These are phyloP conservation scores for Ophiocordyceps robertsii DNA, from an alignment of 2,329 filamentous ascomycete species.

Conservation along the genomic window DNA sequence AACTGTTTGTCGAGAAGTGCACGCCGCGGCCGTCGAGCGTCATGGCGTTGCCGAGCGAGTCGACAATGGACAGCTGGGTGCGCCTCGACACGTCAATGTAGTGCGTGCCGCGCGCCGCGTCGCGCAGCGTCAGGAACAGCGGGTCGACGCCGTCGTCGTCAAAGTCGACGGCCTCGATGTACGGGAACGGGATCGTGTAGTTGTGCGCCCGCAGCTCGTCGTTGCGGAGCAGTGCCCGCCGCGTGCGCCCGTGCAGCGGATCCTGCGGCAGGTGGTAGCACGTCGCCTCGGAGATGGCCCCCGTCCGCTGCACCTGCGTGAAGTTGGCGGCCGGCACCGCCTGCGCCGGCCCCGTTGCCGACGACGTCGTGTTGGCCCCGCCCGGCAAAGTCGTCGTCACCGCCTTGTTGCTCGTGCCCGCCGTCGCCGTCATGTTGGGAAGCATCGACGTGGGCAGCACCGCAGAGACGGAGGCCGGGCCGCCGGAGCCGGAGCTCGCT, in stretches of 20 bases:
- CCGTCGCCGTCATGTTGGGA: background rate
- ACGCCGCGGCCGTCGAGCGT: slow-evolving; percentile 18
- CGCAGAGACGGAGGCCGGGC: background rate
- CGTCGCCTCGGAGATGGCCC: slow-evolving; percentile 11
- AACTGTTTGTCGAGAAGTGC: slow-evolving; percentile 19
- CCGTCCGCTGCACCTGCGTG: slow-evolving; percentile 17
- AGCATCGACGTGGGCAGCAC: background rate
- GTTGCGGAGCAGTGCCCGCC: slow-evolving; percentile 18
- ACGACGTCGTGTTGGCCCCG: slow-evolving; percentile 2
- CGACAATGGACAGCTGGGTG: slow-evolving; percentile 16
- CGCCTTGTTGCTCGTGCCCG: background rate
- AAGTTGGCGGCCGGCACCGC: slow-evolving; percentile 16
- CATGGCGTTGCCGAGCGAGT: slow-evolving; percentile 17
- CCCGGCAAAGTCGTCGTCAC: background rate
- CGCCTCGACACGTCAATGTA: slow-evolving; percentile 21
- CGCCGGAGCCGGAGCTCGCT: background rate
- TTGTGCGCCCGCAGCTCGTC: slow-evolving; percentile 15
- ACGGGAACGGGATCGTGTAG: slow-evolving; percentile 18
- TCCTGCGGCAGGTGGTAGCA: slow-evolving; percentile 16
- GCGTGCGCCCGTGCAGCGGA: slow-evolving; percentile 8
- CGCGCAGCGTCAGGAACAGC: slow-evolving; percentile 18
- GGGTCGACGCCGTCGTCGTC: slow-evolving; percentile 17
- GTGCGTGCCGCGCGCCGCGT: slow-evolving; percentile 13
- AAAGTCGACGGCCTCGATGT: slow-evolving; percentile 22
- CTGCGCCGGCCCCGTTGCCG: slow-evolving; percentile 1